phyloP scores from a whole-genome alignment of 257 asterid species.

The Vinca minor region DNA sequence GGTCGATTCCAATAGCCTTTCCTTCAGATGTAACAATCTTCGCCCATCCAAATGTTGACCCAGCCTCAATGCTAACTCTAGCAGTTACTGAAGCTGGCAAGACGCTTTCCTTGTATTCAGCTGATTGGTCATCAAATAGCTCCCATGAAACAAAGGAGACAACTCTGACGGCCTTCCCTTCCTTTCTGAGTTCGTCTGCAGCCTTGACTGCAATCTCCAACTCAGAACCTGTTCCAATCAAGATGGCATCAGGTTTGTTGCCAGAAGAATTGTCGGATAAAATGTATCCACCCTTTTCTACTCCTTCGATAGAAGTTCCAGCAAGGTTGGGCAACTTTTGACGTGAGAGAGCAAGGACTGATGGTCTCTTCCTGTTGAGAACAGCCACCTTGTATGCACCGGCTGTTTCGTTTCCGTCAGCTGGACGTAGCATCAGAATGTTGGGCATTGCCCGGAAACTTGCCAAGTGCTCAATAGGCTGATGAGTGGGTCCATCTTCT shows the following conservation, averaged over 20 bases:
- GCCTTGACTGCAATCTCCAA: slow-evolving; percentile 63
- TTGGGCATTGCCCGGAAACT: slow-evolving; percentile 82
- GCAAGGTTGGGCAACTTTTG: slow-evolving; percentile 57
- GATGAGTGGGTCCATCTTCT: slow-evolving; percentile 77
- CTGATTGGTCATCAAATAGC: slow-evolving; percentile 63
- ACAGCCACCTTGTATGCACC: slow-evolving; percentile 76
- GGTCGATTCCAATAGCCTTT: slow-evolving; percentile 57
- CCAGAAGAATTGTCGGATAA: slow-evolving; percentile 50
- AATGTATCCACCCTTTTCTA: slow-evolving; percentile 61
- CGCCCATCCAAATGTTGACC: slow-evolving; percentile 66
- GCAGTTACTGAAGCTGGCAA: slow-evolving; percentile 53
- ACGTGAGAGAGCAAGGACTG: slow-evolving; percentile 56
- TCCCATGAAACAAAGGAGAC: slow-evolving; percentile 81
- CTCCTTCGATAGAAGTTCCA: slow-evolving; percentile 64
- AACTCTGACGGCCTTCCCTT: slow-evolving; percentile 69
- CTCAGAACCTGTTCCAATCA: slow-evolving; percentile 68
- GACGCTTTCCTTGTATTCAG: slow-evolving; percentile 68
- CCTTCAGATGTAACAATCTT: slow-evolving; percentile 59
- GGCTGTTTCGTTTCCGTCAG: slow-evolving; percentile 86
- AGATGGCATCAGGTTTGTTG: slow-evolving; percentile 56
- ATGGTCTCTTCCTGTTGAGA: slow-evolving; percentile 57
- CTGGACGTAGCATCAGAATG: slow-evolving; percentile 67
- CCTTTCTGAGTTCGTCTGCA: slow-evolving; percentile 60
- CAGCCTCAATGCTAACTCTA: slow-evolving; percentile 82
- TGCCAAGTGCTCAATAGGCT: slow-evolving; percentile 69